phyloP scores from a whole-genome alignment of 345 rosid genomes.

The Microcos paniculata region DNA sequence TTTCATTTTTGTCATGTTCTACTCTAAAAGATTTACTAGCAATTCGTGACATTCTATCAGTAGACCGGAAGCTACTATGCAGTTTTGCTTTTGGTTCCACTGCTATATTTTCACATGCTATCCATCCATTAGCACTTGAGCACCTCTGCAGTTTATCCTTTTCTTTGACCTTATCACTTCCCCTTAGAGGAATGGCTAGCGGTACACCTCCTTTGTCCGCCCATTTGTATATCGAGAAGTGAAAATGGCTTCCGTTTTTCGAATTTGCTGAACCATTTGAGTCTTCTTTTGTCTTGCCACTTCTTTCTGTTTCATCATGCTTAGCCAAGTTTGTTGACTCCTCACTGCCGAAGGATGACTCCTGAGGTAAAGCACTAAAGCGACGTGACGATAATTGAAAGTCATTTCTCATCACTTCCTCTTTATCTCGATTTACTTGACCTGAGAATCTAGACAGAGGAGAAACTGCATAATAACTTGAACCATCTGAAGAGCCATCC shows the following conservation, averaged over 20 bases:
- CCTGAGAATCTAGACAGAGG: slow-evolving; percentile 51
- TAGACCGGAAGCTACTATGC: slow-evolving; percentile 5
- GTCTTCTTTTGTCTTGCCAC: slow-evolving; percentile 25
- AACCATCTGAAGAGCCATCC: slow-evolving; percentile 34
- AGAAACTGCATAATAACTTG: slow-evolving; percentile 30
- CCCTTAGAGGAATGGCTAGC: slow-evolving; percentile 39
- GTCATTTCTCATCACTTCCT: slow-evolving; percentile 25
- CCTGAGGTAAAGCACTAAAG: slow-evolving; percentile 35
- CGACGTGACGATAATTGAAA: slow-evolving; percentile 15
- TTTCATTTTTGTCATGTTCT: slow-evolving; percentile 15
- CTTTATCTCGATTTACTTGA: slow-evolving; percentile 30
- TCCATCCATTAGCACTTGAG: slow-evolving; percentile 29
- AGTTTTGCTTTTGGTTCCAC: slow-evolving; percentile 17
- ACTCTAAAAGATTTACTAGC: slow-evolving; percentile 11
- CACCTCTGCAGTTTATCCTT: slow-evolving; percentile 38
- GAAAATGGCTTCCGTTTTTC: slow-evolving; percentile 44
- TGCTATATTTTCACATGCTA: slow-evolving; percentile 22
- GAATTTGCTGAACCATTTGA: slow-evolving; percentile 28
- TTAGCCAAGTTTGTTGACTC: slow-evolving; percentile 23
- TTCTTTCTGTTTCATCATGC: slow-evolving; percentile 28
- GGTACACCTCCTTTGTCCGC: slow-evolving; percentile 73
- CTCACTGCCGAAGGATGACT: slow-evolving; percentile 24
- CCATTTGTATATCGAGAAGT: slow-evolving; percentile 95
- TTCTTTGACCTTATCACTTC: slow-evolving; percentile 40
- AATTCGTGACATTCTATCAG: slow-evolving; percentile 10